Evolutionary conservation across 2,329 filamentous ascomycete genomes (phyloP).

Genomic region (Fusarium annulatum): DNA sequence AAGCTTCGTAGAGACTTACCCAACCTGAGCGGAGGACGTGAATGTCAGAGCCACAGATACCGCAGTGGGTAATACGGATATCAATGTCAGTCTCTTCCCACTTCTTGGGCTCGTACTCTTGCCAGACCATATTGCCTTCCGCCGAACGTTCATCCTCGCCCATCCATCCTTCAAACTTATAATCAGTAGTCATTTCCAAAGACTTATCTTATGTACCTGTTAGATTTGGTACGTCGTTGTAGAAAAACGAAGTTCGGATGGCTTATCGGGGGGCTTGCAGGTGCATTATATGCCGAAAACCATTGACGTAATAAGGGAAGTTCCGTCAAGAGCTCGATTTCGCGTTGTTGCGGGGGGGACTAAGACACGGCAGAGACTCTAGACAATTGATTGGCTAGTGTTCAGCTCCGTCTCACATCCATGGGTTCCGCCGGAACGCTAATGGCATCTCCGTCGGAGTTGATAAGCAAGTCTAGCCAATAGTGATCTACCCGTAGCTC

Average conservation of each 20-base stretch:
- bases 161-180: slow-evolving; percentile 1
- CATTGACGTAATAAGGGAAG: background rate
- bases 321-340: background rate
- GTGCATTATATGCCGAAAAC: background rate
- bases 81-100: slow-evolving; percentile 75
- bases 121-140: slow-evolving; percentile 63
- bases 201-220: background rate
- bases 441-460: background rate
- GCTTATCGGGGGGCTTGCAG: background rate
- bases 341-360: accelerated
- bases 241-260: background rate
- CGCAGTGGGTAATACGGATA: slow-evolving; percentile 73
- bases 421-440: background rate
- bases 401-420: background rate
- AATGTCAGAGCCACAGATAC: slow-evolving; percentile 72
- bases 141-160: slow-evolving; percentile 34
- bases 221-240: background rate
- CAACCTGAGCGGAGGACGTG: slow-evolving; percentile 68
- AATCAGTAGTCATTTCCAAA: background rate
- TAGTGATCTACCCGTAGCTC: accelerated
- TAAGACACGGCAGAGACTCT: background rate
- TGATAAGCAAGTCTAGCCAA: background rate
- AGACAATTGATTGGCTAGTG: background rate
- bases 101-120: slow-evolving; percentile 69
- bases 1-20: slow-evolving; percentile 31